phyloP scores from a whole-genome alignment of 140 eudicot species.

The Erigeron philadelphicus region DNA sequence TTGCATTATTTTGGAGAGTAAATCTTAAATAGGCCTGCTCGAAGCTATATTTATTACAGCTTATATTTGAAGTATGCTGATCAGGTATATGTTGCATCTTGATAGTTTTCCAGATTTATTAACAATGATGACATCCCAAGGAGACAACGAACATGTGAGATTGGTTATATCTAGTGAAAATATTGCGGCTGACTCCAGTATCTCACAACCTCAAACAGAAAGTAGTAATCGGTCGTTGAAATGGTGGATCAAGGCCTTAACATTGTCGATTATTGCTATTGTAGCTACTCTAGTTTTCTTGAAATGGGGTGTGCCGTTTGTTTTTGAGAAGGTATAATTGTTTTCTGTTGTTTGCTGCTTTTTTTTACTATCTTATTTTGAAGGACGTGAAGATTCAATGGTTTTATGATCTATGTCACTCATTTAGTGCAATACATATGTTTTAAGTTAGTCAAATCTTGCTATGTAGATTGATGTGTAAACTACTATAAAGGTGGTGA shows the following conservation, averaged over 20 bases:
- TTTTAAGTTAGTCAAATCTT: no score
- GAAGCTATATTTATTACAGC: no score
- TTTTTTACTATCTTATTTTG: no score
- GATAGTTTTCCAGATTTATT: slow-evolving; percentile 21
- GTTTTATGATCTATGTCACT: no score
- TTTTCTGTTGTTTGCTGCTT: neutral
- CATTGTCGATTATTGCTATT: slow-evolving; percentile 37
- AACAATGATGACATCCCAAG: slow-evolving; percentile 40
- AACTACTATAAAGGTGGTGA: no score
- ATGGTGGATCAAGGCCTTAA: slow-evolving; percentile 72
- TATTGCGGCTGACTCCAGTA: slow-evolving; percentile 37
- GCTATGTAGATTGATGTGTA: neutral
- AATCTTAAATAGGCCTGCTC: no score
- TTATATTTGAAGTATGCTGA: neutral
- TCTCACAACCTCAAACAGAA: slow-evolving; percentile 37
- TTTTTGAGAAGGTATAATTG: slow-evolving; percentile 66
- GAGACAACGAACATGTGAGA: slow-evolving; percentile 59
- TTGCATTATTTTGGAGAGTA: no score
- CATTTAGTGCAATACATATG: no score
- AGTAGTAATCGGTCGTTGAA: slow-evolving; percentile 29
- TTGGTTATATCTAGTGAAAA: slow-evolving; percentile 56
- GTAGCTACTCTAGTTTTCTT: slow-evolving; percentile 38
- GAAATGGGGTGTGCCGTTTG: slow-evolving; percentile 92
- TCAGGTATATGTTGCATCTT: slow-evolving; percentile 3
- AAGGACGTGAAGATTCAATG: no score